Percentiles rank a stretch among this genome's conserved stretches.
phyloP scores from a whole-genome alignment of 306 rosid species.

The Citrullus amarus region DNA sequence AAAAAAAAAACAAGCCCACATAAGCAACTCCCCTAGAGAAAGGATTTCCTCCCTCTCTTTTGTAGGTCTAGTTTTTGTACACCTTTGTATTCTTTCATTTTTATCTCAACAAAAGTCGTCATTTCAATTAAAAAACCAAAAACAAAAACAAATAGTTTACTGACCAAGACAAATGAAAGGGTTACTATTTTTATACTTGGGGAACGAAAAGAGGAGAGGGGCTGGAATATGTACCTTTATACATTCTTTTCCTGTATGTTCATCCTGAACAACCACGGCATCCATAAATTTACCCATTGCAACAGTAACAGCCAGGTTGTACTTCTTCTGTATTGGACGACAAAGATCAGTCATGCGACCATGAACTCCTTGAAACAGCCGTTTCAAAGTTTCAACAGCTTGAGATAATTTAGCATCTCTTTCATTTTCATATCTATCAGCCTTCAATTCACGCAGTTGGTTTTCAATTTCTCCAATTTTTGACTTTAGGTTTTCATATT shows the following conservation, averaged over 20 bases:
- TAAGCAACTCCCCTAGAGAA: too few relatives aligned
- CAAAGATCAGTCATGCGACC: slow-evolving; percentile 99
- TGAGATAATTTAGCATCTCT: slow-evolving; percentile 89
- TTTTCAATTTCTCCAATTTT: slow-evolving; percentile 74
- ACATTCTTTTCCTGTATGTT: slow-evolving; percentile 97
- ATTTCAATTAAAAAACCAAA: not conserved
- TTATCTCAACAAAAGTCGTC: too few relatives aligned
- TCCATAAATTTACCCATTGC: slow-evolving; percentile 99
- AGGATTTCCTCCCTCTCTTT: too few relatives aligned
- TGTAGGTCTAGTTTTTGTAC: too few relatives aligned
- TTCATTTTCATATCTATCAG: slow-evolving; percentile 91
- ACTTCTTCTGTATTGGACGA: slow-evolving; percentile 91
- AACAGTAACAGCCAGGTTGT: slow-evolving; percentile 94
- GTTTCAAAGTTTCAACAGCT: slow-evolving; percentile 95
- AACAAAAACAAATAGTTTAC: not conserved
- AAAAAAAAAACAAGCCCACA: too few relatives aligned
- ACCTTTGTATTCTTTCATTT: too few relatives aligned
- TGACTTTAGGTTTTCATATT: slow-evolving; percentile 55
- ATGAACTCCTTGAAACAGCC: slow-evolving; percentile 91
- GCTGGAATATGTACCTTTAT: slow-evolving; percentile 53
- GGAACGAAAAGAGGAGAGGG: not conserved
- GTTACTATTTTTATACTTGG: not conserved
- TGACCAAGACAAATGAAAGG: not conserved
- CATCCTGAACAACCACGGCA: slow-evolving; percentile 95
- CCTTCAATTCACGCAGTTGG: slow-evolving; percentile 85